Base-by-base conservation (phyloP, 345 rosid genomes). In the Limnanthes douglasii region DNA sequence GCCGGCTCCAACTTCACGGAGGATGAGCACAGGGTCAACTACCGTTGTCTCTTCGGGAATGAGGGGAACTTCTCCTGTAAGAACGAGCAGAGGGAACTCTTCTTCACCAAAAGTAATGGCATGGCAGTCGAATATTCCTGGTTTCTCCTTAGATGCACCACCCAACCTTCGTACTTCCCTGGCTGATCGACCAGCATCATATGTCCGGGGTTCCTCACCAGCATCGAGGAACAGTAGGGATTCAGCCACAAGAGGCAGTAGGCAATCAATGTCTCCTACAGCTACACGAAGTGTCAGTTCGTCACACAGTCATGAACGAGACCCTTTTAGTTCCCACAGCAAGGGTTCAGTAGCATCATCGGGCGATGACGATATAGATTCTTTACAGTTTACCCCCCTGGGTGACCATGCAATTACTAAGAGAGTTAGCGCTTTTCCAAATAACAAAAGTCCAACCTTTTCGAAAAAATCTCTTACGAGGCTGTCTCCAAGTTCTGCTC, bases 101-200 rank as follows among this genome's bases (percentile, higher is more conserved):
- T 63, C 81, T 34, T 90, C 98, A 11, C 96, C 98, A 30, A 84
- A 84, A 65, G 60, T 77, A 48, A 77, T 64, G 40, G 88, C 79
- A 36, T 84, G 94, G 98, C 96, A 84, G 51, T 65, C 93, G 43
- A 84, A 74, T 46, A 70, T 90, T 22, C 83, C 98, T 29, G 96
- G 96, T 43, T 84, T 90, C 65, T 77, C 98, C 32, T 66, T 77
- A 55, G 99, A 90, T 39, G 96, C 75, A 30, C 99, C 99, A 0
- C 96, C 94, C n/a, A 90, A 85, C 69, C 96, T 90, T 29, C 74
- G 93, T 37, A 90, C 99, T 50, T 90, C 98, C 41, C 50, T 80
- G 62, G 75, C 69, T 56, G 96, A 90, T 68, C 82, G 93, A 43
- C 94, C 99, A 0, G 75, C 83, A 36, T 62, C 99, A 16, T 90